These are phyloP conservation scores for Royoungia palumana DNA, from an alignment of 768 basidiomycete species.

Conservation along the genomic window DNA sequence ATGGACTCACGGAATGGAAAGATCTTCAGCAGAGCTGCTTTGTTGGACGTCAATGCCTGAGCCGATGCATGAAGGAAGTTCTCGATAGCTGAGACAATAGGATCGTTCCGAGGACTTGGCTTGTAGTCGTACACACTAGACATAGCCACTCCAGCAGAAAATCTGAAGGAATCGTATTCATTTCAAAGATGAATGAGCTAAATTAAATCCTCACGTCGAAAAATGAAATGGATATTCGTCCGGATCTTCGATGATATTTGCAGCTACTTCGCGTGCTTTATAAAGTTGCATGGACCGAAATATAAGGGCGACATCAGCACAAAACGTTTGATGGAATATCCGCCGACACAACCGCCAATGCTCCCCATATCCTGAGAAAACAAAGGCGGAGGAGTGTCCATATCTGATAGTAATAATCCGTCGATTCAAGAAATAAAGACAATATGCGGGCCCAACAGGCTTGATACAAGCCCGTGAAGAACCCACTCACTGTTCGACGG, in stretches of 20 bases:
- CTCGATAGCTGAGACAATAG: constrained; percentile 3
- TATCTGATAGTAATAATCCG: background rate
- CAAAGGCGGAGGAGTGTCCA: constrained; percentile 2
- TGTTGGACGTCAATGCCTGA: constrained; percentile 1
- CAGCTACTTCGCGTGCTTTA: constrained; percentile 8
- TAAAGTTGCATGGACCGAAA: constrained; percentile 17
- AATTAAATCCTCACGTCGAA: background rate
- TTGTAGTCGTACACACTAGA: constrained; percentile 15
- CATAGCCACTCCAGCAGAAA: constrained; percentile 30
- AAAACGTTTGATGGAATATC: constrained; percentile 19
- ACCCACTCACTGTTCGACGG: constrained; percentile 2
- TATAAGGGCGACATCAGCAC: background rate
- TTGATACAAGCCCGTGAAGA: no score
- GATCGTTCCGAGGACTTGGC: constrained; percentile 5
- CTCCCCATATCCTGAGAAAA: constrained; percentile 1
- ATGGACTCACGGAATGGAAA: constrained; percentile 17
- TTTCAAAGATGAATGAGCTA: background rate
- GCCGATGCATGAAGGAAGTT: background rate
- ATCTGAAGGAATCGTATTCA: constrained; percentile 12
- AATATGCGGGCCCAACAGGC: background rate
- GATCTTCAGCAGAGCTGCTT: background rate
- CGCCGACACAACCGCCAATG: constrained; percentile 17
- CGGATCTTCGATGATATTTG: constrained; percentile 10
- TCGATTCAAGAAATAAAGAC: background rate
- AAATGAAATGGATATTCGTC: constrained; percentile 3